Base-by-base conservation (phyloP, 495 filamentous ascomycete genomes). In the Penicillium arizonense region DNA sequence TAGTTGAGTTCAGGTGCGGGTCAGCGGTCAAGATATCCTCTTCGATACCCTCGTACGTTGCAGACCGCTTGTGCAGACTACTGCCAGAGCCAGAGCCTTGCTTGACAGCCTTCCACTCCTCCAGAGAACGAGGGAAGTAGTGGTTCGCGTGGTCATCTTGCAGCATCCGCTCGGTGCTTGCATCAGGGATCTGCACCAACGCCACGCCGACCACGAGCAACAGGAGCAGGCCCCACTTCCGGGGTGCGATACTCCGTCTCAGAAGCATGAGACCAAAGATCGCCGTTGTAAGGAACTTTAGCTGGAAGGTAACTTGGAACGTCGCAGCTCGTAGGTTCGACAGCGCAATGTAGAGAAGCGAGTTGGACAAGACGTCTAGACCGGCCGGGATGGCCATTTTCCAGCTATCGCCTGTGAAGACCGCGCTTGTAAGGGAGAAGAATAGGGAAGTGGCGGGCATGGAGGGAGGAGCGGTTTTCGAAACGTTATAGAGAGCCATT, bases 321-420 rank as follows among this genome's bases (percentile, higher is more conserved):
- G 91, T 87, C 7, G 93, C 90, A 2, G 94, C 87, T 48, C 92
- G 90, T 52, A 97, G 73, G 62, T 98, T 97, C 52, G 88, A 88
- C 18, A 97, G 81, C 2, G 90, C 94, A 44, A 96, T 80, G 68
- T 96, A 98, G 70, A 97, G 90, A 16, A 98, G 72, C 4, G 86
- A 88, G 64, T 96, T 97, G 61, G 96, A 89, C 23, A 96, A 57
- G 0, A 94, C 96, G 63, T 96, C 97, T 3, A 97, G 77, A 37
- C 83, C 79, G 7, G 91, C 94, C 0, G 94, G 93, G 34, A 97
- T 87, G 5, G 90, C 91, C 56, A 98, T 65, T 69, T 97, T 97
- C 94, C 94, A 98, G 60, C 90, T 89, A 58, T 98, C 94, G n/a
- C 87, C 85, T 3, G 88, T 87, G 64, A 97, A 96, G 0, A 96